Conservation (phyloP, 805 yeast species). For the Candida hispaniensis region DNA sequence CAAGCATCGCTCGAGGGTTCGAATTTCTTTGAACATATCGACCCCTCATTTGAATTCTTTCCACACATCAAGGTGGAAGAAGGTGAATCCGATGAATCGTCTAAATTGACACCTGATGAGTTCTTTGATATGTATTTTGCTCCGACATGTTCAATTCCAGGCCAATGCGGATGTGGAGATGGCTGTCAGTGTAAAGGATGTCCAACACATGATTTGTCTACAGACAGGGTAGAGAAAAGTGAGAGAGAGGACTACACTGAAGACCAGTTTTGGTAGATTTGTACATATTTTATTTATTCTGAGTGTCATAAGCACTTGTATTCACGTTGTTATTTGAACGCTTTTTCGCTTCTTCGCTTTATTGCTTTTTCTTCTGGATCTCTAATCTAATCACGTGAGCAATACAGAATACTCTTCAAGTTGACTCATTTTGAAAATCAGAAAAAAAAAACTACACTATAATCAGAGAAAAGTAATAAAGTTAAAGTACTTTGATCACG, state of each 20-base stretch:
- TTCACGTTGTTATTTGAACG: too few relatives aligned
- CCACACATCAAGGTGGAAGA: constrained; percentile 1
- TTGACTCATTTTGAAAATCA: too few relatives aligned
- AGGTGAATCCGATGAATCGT: constrained; percentile 7
- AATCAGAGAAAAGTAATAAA: too few relatives aligned
- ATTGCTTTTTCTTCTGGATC: too few relatives aligned
- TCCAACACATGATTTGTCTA: constrained; percentile 21
- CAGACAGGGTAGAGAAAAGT: constrained; percentile 3
- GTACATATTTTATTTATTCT: constrained; percentile 12
- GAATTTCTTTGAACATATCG: constrained; percentile 10
- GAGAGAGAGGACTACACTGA: constrained; percentile 8
- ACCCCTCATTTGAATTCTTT: constrained; percentile 9
- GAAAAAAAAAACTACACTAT: too few relatives aligned
- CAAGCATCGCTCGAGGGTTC: too few relatives aligned
- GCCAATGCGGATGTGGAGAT: constrained; percentile 32
- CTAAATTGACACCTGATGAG: constrained; percentile 15
- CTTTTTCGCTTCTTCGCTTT: too few relatives aligned
- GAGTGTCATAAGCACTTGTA: too few relatives aligned
- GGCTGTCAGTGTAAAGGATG: constrained; percentile 30
- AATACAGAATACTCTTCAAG: too few relatives aligned
- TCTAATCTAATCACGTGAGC: too few relatives aligned
- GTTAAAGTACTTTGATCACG: too few relatives aligned
- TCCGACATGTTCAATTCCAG: constrained; percentile 31
- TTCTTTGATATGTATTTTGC: constrained; percentile 26
- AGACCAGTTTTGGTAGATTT: constrained; percentile 1